Base-by-base conservation (phyloP, 164 flowering plant genomes). In the Sextonia rubra region DNA sequence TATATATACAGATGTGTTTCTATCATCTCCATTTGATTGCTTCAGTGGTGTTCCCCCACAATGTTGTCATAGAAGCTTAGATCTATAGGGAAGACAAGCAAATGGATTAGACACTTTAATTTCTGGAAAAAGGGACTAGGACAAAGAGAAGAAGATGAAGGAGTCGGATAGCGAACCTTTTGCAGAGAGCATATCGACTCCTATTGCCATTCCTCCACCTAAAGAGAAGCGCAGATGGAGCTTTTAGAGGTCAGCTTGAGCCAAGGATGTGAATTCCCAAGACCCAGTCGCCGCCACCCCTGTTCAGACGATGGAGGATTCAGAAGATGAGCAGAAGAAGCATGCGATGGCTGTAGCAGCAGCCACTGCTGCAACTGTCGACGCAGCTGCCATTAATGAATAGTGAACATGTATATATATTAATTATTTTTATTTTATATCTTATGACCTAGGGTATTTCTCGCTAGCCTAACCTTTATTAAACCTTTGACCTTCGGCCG, bases 141-240 rank as follows among this genome's bases (percentile, higher is more conserved):
- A 87, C 78, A 89, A 86, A 76, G 91, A 49, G 3, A 80, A 60
- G 63, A 60, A 71, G 64, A 75, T 72, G 66, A 77, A 73, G 17
- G 83, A 77, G 68, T 63, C 47, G 52, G 20, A 22, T 12, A 66
- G 29, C 18, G 71, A 80, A 23, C 73, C 66, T 26, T 56, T 69
- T 1, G 68, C 73, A 68, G 85, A 77, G 72, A 83, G 79, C 77
- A 68, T 61, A 1, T 48, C 87, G 0, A 86, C 90, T 58, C 91
- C 96, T 0, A 71, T 79, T 32, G 69, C 87, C 0, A 68, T 48
- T 67, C 64, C 79, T 2, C 87, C 91, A n/a, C 92, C 97, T 0
- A 93, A 88, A 71, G 97, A 93, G 79, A 93, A 88, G 79, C 72
- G 81, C 49, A 77, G 97, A 79, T 94, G 98, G 98, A 94, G 98